phyloP scores from a whole-genome alignment of 352 stramenopile species.

The Pythium rishiriense region DNA sequence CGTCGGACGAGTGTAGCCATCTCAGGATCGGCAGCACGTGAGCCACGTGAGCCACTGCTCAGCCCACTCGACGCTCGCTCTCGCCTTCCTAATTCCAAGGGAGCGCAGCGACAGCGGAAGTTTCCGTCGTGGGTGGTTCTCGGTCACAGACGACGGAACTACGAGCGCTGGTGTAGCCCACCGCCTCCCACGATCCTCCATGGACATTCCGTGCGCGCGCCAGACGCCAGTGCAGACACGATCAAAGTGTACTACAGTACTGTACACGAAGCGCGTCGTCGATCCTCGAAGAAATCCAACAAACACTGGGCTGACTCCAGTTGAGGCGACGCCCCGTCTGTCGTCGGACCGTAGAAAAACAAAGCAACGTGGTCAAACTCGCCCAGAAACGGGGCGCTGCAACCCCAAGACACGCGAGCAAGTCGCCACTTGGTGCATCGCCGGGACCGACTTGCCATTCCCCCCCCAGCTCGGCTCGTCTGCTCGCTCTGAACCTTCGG shows the following conservation, averaged over 20 bases:
- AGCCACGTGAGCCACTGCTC: too few relatives aligned
- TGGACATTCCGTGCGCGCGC: neutral
- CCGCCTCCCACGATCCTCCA: too few relatives aligned
- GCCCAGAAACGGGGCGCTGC: neutral
- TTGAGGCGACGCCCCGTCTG: conserved; percentile 2
- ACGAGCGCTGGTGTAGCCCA: too few relatives aligned
- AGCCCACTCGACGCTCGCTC: too few relatives aligned
- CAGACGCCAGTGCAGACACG: too few relatives aligned
- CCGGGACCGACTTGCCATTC: neutral
- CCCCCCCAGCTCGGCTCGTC: neutral
- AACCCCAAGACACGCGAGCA: neutral
- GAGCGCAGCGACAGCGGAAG: too few relatives aligned
- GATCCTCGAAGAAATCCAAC: neutral
- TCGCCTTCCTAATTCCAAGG: neutral
- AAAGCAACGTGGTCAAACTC: neutral
- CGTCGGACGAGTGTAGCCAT: neutral
- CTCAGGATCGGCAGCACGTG: neutral
- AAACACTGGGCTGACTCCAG: too few relatives aligned
- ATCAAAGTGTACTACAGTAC: too few relatives aligned
- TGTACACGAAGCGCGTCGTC: neutral
- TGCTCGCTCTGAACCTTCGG: neutral
- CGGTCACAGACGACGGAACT: too few relatives aligned
- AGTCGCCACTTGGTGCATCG: neutral
- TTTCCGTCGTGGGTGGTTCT: too few relatives aligned
- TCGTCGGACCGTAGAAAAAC: conserved; percentile 2